Conservation (phyloP, 1,139 yeast species). For the Ogataea hybrid region DNA sequence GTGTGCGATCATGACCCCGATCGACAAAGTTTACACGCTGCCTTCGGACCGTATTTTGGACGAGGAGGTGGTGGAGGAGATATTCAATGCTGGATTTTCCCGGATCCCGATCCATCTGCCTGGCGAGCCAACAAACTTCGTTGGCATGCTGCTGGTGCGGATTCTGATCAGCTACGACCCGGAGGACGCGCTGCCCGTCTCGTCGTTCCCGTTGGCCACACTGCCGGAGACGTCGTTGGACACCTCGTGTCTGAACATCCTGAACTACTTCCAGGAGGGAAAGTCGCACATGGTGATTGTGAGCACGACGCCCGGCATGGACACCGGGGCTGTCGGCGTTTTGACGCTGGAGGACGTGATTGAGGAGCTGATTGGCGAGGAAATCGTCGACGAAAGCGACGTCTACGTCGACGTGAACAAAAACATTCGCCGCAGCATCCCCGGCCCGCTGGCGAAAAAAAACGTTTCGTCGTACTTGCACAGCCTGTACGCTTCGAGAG, state of each 20-base stretch:
- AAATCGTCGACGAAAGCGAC: conserved; percentile 96
- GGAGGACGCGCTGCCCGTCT: conserved; percentile 90
- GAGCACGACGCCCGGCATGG: conserved; percentile 81
- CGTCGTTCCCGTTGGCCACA: conserved; percentile 92
- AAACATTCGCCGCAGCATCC: conserved; percentile 76
- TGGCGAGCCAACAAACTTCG: conserved; percentile 83
- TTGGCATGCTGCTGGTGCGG: conserved; percentile 92
- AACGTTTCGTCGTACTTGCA: conserved; percentile 69
- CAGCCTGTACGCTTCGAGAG: conserved; percentile 41
- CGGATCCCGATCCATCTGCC: conserved; percentile 96
- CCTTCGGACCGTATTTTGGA: conserved; percentile 81
- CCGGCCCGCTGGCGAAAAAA: conserved; percentile 80
- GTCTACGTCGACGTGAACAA: conserved; percentile 90
- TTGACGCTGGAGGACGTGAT: conserved; percentile 96
- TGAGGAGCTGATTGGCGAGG: conserved; percentile 97
- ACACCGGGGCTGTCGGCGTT: conserved; percentile 87
- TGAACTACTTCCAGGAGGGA: conserved; percentile 97
- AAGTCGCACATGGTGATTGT: conserved; percentile 97
- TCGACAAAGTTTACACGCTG: conserved; percentile 86
- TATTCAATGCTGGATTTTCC: conserved; percentile 91
- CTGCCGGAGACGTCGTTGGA: conserved; percentile 91
- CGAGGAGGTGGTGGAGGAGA: conserved; percentile 82
- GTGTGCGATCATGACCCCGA: conserved; percentile 88
- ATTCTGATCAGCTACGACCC: conserved; percentile 95
- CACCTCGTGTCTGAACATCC: conserved; percentile 88